These are phyloP conservation scores for Alternaria viburni DNA, from an alignment of 2,329 filamentous ascomycete species.

Conservation along the genomic window DNA sequence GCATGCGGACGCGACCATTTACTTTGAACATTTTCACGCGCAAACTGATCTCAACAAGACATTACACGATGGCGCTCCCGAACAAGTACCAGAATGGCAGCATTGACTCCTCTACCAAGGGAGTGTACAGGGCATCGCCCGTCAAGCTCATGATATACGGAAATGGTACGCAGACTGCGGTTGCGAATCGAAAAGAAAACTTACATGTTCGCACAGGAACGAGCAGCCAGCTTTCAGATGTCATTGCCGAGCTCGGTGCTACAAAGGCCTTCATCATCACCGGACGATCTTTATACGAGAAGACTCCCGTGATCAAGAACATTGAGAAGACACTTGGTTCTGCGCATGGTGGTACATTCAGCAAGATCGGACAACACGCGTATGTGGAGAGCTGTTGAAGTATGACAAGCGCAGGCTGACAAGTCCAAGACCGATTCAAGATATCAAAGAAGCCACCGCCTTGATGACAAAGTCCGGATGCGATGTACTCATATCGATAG, in stretches of 20 bases:
- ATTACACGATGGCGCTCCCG: slow-evolving; percentile 37
- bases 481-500: slow-evolving; percentile 44
- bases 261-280: slow-evolving; percentile 64
- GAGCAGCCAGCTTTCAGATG: slow-evolving; percentile 39
- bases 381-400: slow-evolving; percentile 39
- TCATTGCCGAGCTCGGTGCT: slow-evolving; percentile 42
- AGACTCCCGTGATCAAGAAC: slow-evolving; percentile 60
- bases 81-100: slow-evolving; percentile 43
- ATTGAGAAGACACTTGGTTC: slow-evolving; percentile 57
- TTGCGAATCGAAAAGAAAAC: neutral
- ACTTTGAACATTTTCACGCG: slow-evolving; percentile 1
- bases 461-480: slow-evolving; percentile 46
- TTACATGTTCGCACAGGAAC: slow-evolving; percentile 30
- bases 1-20: slow-evolving; percentile 8
- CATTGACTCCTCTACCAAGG: slow-evolving; percentile 41
- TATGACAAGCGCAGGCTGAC: slow-evolving; percentile 13
- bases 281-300: slow-evolving; percentile 60
- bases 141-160: slow-evolving; percentile 49
- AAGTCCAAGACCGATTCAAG: slow-evolving; percentile 37
- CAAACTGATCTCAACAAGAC: neutral
- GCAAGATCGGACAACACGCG: slow-evolving; percentile 62
- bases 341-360: slow-evolving; percentile 61
- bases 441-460: slow-evolving; percentile 44
- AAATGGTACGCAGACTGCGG: slow-evolving; percentile 25
- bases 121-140: slow-evolving; percentile 46